Percentiles rank a stretch among this genome's conserved stretches.
These are phyloP conservation scores for Bigelowiella natans DNA, from an alignment of 78 protist species.

Conservation along the genomic window DNA sequence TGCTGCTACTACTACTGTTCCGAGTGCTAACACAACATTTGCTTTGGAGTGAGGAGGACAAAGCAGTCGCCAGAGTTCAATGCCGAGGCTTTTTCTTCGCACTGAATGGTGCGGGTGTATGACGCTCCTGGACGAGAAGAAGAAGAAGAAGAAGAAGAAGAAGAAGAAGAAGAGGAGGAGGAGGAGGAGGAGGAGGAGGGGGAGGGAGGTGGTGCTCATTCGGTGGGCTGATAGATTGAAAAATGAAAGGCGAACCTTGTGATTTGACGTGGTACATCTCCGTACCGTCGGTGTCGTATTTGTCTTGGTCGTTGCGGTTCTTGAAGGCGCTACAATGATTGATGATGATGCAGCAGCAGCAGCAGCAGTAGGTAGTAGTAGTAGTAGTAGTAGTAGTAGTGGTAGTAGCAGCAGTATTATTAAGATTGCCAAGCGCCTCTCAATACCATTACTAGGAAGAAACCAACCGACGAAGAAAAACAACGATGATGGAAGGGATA, in stretches of 20 bases:
- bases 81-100: background rate
- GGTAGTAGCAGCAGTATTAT: too few relatives aligned
- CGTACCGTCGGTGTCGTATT: background rate
- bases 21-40: too few relatives aligned
- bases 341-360: too few relatives aligned
- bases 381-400: too few relatives aligned
- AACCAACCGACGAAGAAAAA: too few relatives aligned
- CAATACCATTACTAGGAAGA: too few relatives aligned
- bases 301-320: background rate
- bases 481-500: too few relatives aligned
- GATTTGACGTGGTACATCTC: background rate
- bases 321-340: background rate
- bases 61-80: conserved; percentile 47
- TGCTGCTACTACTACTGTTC: too few relatives aligned
- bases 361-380: too few relatives aligned
- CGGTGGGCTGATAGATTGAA: too few relatives aligned
- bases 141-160: background rate
- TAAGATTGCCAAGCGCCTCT: too few relatives aligned
- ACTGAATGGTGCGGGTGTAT: conserved; percentile 1
- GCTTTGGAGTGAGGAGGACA: conserved; percentile 8
- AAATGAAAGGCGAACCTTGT: too few relatives aligned
- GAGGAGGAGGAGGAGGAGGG: background rate
- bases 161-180: background rate
- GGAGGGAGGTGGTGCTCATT: background rate
- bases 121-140: background rate